These are phyloP conservation scores for Acacia crassicarpa DNA, from an alignment of 306 rosid species.

Conservation along the genomic window DNA sequence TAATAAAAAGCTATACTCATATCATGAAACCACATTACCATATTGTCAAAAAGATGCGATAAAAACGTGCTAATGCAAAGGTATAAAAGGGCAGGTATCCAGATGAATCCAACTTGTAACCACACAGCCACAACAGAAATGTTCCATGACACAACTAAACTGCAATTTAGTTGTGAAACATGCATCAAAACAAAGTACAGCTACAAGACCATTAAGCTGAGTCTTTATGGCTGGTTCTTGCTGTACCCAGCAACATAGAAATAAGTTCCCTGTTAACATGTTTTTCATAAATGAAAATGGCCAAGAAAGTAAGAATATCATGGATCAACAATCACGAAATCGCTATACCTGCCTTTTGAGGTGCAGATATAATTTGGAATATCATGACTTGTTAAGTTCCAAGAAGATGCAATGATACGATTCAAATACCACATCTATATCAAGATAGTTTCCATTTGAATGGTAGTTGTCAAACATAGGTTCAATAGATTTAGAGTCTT, in stretches of 20 bases:
- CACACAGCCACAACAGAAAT: background rate
- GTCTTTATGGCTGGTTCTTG: background rate
- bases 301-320: background rate
- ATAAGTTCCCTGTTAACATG: background rate
- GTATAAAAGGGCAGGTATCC: background rate
- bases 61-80: constrained; percentile 18
- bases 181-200: constrained; percentile 3
- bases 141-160: background rate
- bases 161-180: background rate
- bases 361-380: background rate
- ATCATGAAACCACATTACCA: constrained; percentile 10
- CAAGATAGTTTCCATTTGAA: background rate
- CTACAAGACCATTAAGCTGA: background rate
- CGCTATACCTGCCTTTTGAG: background rate
- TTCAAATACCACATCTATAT: background rate
- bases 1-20: background rate
- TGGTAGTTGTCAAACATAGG: background rate
- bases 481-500: background rate
- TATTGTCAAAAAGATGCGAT: background rate
- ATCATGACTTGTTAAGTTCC: background rate
- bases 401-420: background rate
- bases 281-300: background rate
- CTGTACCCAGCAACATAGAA: background rate
- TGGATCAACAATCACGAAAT: background rate
- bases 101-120: background rate